phyloP scores from a whole-genome alignment of 768 basidiomycete genomes.

The Rhizopogon roseolus region DNA sequence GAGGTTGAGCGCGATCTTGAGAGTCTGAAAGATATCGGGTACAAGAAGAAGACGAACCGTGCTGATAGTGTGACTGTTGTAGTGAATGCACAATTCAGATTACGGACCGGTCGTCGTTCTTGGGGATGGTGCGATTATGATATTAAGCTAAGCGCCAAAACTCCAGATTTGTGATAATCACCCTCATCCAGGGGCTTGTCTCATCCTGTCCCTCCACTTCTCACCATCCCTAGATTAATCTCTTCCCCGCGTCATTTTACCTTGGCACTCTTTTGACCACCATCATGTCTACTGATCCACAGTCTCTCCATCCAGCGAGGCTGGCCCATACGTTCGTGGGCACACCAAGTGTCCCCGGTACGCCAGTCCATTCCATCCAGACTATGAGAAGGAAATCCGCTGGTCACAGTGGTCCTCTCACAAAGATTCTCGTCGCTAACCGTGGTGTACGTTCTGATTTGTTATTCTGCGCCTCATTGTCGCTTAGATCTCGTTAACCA shows the following conservation, averaged over 20 bases:
- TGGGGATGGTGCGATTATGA: not conserved
- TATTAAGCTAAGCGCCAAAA: not conserved
- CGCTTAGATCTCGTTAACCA: constrained; percentile 4
- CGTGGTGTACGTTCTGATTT: constrained; percentile 63
- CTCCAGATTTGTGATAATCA: constrained; percentile 3
- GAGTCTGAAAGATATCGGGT: not conserved
- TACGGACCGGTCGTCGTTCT: too few species aligned
- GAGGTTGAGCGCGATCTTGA: constrained; percentile 6
- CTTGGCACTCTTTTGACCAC: constrained; percentile 7
- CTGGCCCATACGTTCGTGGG: constrained; percentile 67
- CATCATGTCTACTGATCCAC: constrained; percentile 24
- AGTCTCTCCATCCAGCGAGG: constrained; percentile 63
- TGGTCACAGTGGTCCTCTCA: constrained; percentile 84
- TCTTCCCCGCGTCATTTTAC: constrained; percentile 2
- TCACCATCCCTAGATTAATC: not conserved
- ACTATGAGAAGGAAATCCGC: constrained; percentile 89
- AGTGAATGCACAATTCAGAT: not conserved
- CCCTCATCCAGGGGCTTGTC: not conserved
- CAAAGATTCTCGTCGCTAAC: constrained; percentile 90
- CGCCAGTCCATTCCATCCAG: constrained; percentile 86
- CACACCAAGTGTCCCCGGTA: constrained; percentile 75
- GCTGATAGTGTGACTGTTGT: not conserved
- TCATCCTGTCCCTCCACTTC: not conserved
- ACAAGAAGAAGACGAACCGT: not conserved
- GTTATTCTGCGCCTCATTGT: constrained; percentile 5